Percentiles rank a stretch among this genome's conserved stretches.
phyloP scores from a whole-genome alignment of 345 rosid genomes.

The Rhizophora apiculata region DNA sequence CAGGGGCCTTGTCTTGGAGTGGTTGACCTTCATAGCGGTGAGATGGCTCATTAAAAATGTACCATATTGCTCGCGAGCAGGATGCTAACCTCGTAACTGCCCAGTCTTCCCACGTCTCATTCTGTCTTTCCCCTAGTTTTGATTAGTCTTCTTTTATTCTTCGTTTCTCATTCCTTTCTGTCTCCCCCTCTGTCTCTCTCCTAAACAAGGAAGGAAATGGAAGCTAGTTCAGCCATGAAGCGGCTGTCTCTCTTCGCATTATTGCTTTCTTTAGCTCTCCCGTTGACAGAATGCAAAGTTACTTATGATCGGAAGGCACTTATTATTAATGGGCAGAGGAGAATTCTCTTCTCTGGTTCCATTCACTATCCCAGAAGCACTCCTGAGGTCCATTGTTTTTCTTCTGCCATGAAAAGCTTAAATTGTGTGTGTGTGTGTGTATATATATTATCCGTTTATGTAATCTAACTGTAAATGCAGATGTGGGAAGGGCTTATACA shows the following conservation, averaged over 20 bases:
- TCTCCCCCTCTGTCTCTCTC: constrained; percentile 4
- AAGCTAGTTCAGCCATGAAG: constrained; percentile 31
- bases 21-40: no score
- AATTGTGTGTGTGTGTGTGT: neutral
- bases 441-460: neutral
- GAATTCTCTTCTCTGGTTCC: constrained; percentile 64
- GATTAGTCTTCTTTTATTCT: neutral
- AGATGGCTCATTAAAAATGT: neutral
- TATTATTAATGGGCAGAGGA: constrained; percentile 49
- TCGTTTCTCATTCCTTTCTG: constrained; percentile 1
- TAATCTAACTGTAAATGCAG: constrained; percentile 14
- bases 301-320: constrained; percentile 52
- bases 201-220: constrained; percentile 24
- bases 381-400: constrained; percentile 31
- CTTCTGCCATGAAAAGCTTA: neutral
- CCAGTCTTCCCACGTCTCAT: constrained; percentile 2
- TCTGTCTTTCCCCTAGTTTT: constrained; percentile 20
- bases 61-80: constrained; percentile 3
- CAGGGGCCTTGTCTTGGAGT: no score
- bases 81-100: neutral
- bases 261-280: constrained; percentile 19
- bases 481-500: constrained; percentile 32
- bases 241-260: constrained; percentile 26
- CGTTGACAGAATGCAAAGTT: constrained; percentile 32
- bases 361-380: constrained; percentile 78